Percentiles rank a stretch among this genome's conserved stretches.
These are phyloP conservation scores for Protomyces gravidus DNA, from an alignment of 1,139 yeast species.

Conservation along the genomic window DNA sequence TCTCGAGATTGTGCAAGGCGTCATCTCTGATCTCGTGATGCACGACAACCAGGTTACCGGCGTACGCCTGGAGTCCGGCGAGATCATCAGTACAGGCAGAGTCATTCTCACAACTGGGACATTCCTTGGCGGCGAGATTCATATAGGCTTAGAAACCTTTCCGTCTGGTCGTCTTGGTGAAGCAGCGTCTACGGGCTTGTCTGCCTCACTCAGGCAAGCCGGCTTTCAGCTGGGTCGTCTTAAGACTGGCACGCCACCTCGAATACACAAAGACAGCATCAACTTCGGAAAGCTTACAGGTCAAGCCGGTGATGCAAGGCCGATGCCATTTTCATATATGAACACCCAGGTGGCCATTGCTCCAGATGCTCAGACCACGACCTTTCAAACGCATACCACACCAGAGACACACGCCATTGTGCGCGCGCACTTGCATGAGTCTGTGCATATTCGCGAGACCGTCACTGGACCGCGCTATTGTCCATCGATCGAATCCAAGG, in stretches of 20 bases:
- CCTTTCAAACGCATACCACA: conserved; percentile 78
- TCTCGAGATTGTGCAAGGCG: conserved; percentile 61
- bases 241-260: conserved; percentile 96
- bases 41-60: conserved; percentile 53
- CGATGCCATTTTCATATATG: conserved; percentile 85
- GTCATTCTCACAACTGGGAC: conserved; percentile 96
- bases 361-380: conserved; percentile 54
- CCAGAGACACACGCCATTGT: conserved; percentile 67
- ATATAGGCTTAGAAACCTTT: conserved; percentile 69
- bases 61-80: conserved; percentile 65
- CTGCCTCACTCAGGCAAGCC: conserved; percentile 66
- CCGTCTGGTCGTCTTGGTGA: conserved; percentile 97
- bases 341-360: conserved; percentile 61
- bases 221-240: conserved; percentile 84
- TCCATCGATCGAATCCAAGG: conserved; percentile 90
- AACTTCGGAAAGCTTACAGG: conserved; percentile 55
- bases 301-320: conserved; percentile 76
- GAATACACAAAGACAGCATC: conserved; percentile 68
- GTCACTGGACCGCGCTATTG: conserved; percentile 97
- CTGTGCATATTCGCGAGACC: conserved; percentile 87
- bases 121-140: conserved; percentile 88
- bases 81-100: conserved; percentile 54
- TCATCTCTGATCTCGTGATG: conserved; percentile 79
- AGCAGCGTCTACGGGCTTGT: conserved; percentile 81
- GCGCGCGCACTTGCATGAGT: conserved; percentile 64